phyloP scores from a whole-genome alignment of 169 alveolate genomes.

The Cystoisospora suis region DNA sequence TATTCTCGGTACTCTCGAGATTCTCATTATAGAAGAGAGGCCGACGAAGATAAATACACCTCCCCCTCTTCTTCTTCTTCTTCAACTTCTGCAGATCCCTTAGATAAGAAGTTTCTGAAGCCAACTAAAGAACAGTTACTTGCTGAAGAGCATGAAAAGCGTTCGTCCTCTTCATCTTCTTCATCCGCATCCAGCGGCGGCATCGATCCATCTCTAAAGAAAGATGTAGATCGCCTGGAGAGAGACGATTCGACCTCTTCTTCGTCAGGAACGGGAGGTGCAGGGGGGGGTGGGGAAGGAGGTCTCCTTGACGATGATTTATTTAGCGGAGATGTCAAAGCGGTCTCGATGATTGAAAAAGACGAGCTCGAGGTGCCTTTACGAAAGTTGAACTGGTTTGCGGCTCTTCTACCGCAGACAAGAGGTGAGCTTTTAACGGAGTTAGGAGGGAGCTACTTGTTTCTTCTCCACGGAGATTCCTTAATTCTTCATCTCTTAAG shows the following conservation, averaged over 20 bases:
- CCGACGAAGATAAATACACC: background rate
- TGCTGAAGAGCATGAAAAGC: background rate
- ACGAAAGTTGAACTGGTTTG: constrained; percentile 15
- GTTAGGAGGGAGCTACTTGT: constrained; percentile 42
- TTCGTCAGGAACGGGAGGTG: background rate
- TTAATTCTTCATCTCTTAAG: constrained; percentile 30
- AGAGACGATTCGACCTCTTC: too few species aligned
- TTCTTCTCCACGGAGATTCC: constrained; percentile 19
- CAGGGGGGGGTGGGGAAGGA: background rate
- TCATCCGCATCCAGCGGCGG: too few species aligned
- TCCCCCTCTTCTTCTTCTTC: background rate
- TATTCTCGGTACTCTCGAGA: too few species aligned
- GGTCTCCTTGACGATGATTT: background rate
- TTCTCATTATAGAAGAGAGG: too few species aligned
- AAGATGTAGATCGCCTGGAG: too few species aligned
- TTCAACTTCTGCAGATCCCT: too few species aligned
- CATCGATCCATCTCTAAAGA: too few species aligned
- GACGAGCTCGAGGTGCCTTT: constrained; percentile 26
- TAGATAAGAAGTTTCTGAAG: too few species aligned
- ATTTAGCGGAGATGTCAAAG: background rate
- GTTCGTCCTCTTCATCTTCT: too few species aligned
- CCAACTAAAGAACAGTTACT: background rate
- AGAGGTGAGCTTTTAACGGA: constrained; percentile 31
- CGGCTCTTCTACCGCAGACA: constrained; percentile 38
- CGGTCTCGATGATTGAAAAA: background rate